Evolutionary conservation across 2,329 filamentous ascomycete genomes (phyloP).

Genomic region (Curvularia hawaiiensis): DNA sequence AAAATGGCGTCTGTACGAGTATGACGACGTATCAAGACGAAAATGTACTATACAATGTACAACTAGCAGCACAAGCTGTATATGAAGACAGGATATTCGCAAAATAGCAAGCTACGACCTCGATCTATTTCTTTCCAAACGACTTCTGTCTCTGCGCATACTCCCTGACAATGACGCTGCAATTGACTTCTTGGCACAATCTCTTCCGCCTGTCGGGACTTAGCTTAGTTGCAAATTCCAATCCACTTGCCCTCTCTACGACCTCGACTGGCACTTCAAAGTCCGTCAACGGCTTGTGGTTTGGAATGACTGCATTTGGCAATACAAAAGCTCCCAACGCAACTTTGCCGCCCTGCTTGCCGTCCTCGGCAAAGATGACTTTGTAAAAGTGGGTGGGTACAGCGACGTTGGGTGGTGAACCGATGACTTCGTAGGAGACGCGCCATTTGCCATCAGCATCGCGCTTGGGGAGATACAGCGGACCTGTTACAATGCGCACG

Average conservation of each 20-base stretch:
- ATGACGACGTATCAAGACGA: constrained; percentile 4
- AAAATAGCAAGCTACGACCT: constrained; percentile 8
- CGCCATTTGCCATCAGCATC: constrained; percentile 95
- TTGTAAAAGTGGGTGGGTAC: constrained; percentile 99
- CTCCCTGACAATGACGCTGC: constrained; percentile 82
- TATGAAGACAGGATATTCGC: constrained; percentile 4
- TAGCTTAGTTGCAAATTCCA: constrained; percentile 87
- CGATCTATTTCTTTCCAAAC: constrained; percentile 40
- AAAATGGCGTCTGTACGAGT: constrained; percentile 4
- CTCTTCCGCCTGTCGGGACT: constrained; percentile 74
- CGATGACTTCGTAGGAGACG: constrained; percentile 94
- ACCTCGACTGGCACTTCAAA: constrained; percentile 96
- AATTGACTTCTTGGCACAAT: constrained; percentile 85
- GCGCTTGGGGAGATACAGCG: constrained; percentile 86
- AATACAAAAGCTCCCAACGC: constrained; percentile 93
- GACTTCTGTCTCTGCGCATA: constrained; percentile 66
- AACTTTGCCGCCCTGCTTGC: constrained; percentile 66
- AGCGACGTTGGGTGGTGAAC: constrained; percentile 88
- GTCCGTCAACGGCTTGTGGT: constrained; percentile 82
- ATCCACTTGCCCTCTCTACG: constrained; percentile 86
- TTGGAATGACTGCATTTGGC: constrained; percentile 87
- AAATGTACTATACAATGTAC: constrained; percentile 35
- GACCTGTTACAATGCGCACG: constrained; percentile 91
- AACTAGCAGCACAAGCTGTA: constrained; percentile 15
- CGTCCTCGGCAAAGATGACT: constrained; percentile 95